Conservation (phyloP, 805 yeast genomes). For the Yueomyces sp. region DNA sequence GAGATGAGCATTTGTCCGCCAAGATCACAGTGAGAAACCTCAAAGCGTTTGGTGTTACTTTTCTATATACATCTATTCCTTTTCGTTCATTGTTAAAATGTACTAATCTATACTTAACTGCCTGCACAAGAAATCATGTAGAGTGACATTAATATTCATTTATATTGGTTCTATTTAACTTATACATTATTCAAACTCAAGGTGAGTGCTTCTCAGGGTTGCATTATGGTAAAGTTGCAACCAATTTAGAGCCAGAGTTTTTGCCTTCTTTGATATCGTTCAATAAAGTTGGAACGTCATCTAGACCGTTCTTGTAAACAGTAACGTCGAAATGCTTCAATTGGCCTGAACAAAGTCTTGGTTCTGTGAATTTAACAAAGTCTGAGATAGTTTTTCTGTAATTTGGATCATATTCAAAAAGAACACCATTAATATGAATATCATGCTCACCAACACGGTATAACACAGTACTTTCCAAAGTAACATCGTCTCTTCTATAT, state of each 20-base stretch:
- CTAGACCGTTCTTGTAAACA: slow-evolving; percentile 22
- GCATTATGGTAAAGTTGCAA: slow-evolving; percentile 1
- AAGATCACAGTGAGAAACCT: too few species aligned
- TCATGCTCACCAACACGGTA: slow-evolving; percentile 17
- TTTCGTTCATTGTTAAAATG: too few species aligned
- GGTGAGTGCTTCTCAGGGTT: too few species aligned
- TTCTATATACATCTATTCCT: too few species aligned
- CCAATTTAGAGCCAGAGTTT: slow-evolving; percentile 22
- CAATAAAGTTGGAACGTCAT: slow-evolving; percentile 14
- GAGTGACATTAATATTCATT: too few species aligned
- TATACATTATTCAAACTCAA: too few species aligned
- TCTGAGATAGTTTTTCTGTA: slow-evolving; percentile 14
- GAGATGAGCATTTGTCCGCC: too few species aligned
- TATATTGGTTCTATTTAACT: too few species aligned
- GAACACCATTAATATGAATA: slow-evolving; percentile 16
- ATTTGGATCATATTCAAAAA: slow-evolving; percentile 19
- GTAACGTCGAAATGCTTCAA: slow-evolving; percentile 11
- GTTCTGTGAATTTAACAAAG: slow-evolving; percentile 19
- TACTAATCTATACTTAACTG: too few species aligned
- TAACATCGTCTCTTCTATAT: slow-evolving; percentile 25
- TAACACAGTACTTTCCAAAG: slow-evolving; percentile 24
- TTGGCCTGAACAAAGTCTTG: slow-evolving; percentile 12
- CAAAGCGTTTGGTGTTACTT: too few species aligned
- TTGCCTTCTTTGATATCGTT: slow-evolving; percentile 17
- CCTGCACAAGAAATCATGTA: too few species aligned